A percentile compares a stretch with the other conserved stretches of the same genome.
Conservation (phyloP, 2,329 filamentous ascomycete species). For the Aspergillus sojae region DNA sequence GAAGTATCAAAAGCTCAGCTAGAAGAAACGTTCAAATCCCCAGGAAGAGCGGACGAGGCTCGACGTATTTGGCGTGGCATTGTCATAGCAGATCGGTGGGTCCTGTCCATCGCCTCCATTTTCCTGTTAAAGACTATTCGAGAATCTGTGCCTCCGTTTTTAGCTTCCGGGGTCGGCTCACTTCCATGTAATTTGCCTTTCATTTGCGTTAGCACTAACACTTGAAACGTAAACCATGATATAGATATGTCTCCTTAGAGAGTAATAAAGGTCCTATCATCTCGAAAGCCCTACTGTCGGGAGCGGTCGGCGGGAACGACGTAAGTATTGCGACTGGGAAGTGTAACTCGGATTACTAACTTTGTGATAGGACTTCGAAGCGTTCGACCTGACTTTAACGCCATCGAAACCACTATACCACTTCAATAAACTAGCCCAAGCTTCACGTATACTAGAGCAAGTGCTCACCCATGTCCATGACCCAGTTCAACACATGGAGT, state of each 20-base stretch:
- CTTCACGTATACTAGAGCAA: conserved; percentile 4
- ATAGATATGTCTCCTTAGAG: conserved; percentile 5
- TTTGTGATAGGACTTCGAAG: neutral
- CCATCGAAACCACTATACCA: neutral
- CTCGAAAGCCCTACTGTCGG: neutral
- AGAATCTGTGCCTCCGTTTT: neutral
- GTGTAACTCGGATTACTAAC: neutral
- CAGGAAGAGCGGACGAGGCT: conserved; percentile 1
- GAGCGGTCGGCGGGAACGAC: neutral
- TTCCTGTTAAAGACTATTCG: neutral
- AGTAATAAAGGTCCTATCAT: neutral
- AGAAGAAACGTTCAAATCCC: neutral
- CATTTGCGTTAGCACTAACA: neutral
- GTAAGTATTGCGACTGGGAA: neutral
- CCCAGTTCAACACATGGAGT: neutral
- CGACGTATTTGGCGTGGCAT: conserved; percentile 5
- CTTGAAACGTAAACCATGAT: neutral
- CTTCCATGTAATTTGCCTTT: neutral
- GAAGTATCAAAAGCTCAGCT: neutral
- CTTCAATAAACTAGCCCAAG: conserved; percentile 3
- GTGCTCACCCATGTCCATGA: neutral
- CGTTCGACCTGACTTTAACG: neutral
- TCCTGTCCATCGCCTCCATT: neutral
- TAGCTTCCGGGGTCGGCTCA: neutral
- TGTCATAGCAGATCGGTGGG: conserved; percentile 2